phyloP scores from a whole-genome alignment of 495 filamentous ascomycete species.

The Aspergillus taichungensis region DNA sequence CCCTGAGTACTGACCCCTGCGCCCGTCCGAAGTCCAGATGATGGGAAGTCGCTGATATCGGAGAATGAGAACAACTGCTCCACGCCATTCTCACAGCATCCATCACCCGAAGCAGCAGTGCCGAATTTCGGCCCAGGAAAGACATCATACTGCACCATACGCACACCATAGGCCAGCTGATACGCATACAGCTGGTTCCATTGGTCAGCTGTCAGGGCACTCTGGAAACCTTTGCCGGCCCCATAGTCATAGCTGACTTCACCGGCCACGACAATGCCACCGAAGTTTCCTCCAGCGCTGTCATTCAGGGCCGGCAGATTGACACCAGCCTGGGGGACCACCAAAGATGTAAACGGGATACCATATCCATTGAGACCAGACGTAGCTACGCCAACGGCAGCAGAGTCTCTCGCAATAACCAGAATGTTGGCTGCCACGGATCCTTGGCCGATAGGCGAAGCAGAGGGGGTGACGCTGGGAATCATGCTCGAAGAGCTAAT shows the following conservation, averaged over 20 bases:
- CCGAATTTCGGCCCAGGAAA: slow-evolving; percentile 47
- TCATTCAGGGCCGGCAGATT: slow-evolving; percentile 43
- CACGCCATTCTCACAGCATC: slow-evolving; percentile 40
- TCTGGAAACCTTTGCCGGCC: slow-evolving; percentile 30
- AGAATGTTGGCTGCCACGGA: slow-evolving; percentile 42
- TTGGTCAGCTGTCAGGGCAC: slow-evolving; percentile 47
- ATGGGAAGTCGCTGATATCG: slow-evolving; percentile 38
- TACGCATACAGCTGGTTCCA: slow-evolving; percentile 50
- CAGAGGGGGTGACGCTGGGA: slow-evolving; percentile 14
- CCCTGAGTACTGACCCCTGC: slow-evolving; percentile 44
- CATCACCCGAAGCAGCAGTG: slow-evolving; percentile 23
- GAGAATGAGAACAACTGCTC: slow-evolving; percentile 46
- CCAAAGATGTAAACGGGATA: slow-evolving; percentile 47
- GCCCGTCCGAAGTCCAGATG: slow-evolving; percentile 40
- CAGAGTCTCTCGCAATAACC: slow-evolving; percentile 46
- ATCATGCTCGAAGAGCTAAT: slow-evolving; percentile 12
- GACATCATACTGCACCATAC: slow-evolving; percentile 53
- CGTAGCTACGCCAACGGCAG: slow-evolving; percentile 36
- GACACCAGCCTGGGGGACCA: slow-evolving; percentile 44
- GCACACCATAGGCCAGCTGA: slow-evolving; percentile 47
- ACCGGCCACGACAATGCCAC: slow-evolving; percentile 47
- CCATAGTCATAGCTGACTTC: slow-evolving; percentile 50
- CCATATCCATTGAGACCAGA: slow-evolving; percentile 52
- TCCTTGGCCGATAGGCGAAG: slow-evolving; percentile 13
- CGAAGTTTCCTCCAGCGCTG: slow-evolving; percentile 43